These are phyloP conservation scores for Fusarium sp. DNA, from an alignment of 2,329 filamentous ascomycete species.

Conservation along the genomic window DNA sequence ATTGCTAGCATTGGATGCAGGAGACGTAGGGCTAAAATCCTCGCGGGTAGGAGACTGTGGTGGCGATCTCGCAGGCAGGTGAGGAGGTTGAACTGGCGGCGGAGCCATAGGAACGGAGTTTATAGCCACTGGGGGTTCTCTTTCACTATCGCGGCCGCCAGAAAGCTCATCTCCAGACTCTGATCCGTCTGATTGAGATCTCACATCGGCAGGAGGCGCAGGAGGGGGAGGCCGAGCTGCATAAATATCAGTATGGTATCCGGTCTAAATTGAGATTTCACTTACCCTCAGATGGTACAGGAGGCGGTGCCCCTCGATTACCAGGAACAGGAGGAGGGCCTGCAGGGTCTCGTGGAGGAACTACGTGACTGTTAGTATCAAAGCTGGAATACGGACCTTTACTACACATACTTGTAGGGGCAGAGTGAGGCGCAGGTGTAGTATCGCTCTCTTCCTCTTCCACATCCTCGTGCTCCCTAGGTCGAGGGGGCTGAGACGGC, in stretches of 20 bases:
- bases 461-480: conserved; percentile 41
- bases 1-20: conserved; percentile 60
- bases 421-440: conserved; percentile 52
- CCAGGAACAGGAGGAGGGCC: conserved; percentile 62
- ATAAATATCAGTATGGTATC: conserved; percentile 46
- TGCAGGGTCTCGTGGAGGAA: conserved; percentile 51
- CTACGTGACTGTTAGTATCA: conserved; percentile 50
- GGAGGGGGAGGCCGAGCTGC: conserved; percentile 74
- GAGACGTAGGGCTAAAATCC: conserved; percentile 59
- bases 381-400: not conserved
- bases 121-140: conserved; percentile 48
- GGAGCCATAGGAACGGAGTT: conserved; percentile 61
- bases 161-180: conserved; percentile 92
- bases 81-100: conserved; percentile 51
- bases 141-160: conserved; percentile 59
- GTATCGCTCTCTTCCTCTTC: conserved; percentile 53
- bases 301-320: conserved; percentile 68
- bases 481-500: conserved; percentile 45
- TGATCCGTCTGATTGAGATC: conserved; percentile 81
- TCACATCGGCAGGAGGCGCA: conserved; percentile 64
- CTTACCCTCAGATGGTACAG: conserved; percentile 73
- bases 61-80: conserved; percentile 51
- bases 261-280: conserved; percentile 36
- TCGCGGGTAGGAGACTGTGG: conserved; percentile 52
- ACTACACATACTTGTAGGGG: conserved; percentile 42